These are phyloP conservation scores for Pythium inflatum DNA, from an alignment of 352 stramenopile genomes.

Conservation along the genomic window DNA sequence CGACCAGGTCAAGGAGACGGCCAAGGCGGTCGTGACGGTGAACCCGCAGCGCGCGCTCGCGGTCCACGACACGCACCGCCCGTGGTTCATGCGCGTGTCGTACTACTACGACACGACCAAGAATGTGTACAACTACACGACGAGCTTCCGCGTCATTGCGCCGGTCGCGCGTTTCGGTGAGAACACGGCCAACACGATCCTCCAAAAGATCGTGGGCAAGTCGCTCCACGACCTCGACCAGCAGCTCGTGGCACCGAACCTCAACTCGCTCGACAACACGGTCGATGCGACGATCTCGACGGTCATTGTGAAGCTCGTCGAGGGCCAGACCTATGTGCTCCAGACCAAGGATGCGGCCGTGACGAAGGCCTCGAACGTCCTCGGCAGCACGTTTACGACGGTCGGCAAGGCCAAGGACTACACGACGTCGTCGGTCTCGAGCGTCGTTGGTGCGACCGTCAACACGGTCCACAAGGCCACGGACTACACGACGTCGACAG, in stretches of 20 bases:
- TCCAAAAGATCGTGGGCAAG: slow-evolving; percentile 67
- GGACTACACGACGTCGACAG: slow-evolving; percentile 47
- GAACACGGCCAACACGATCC: slow-evolving; percentile 64
- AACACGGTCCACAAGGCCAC: slow-evolving; percentile 55
- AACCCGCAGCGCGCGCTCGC: slow-evolving; percentile 25
- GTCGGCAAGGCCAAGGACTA: slow-evolving; percentile 42
- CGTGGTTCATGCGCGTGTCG: slow-evolving; percentile 70
- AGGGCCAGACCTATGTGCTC: slow-evolving; percentile 64
- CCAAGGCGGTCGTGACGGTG: slow-evolving; percentile 1
- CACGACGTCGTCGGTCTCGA: slow-evolving; percentile 44
- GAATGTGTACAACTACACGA: slow-evolving; percentile 83
- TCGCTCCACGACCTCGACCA: slow-evolving; percentile 59
- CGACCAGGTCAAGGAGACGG: slow-evolving; percentile 24
- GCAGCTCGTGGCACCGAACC: slow-evolving; percentile 49
- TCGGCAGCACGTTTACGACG: slow-evolving; percentile 19
- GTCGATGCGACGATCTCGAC: slow-evolving; percentile 62
- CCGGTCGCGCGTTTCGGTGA: slow-evolving; percentile 67
- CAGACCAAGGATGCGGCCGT: slow-evolving; percentile 72
- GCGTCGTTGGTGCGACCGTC: slow-evolving; percentile 46
- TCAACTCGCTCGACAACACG: slow-evolving; percentile 66
- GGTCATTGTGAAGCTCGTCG: slow-evolving; percentile 56
- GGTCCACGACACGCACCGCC: slow-evolving; percentile 43
- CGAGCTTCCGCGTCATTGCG: slow-evolving; percentile 73
- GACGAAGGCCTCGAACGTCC: slow-evolving; percentile 37
- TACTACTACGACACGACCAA: slow-evolving; percentile 86